phyloP scores from a whole-genome alignment of 129 eudicot species.

The Tagetes patula region DNA sequence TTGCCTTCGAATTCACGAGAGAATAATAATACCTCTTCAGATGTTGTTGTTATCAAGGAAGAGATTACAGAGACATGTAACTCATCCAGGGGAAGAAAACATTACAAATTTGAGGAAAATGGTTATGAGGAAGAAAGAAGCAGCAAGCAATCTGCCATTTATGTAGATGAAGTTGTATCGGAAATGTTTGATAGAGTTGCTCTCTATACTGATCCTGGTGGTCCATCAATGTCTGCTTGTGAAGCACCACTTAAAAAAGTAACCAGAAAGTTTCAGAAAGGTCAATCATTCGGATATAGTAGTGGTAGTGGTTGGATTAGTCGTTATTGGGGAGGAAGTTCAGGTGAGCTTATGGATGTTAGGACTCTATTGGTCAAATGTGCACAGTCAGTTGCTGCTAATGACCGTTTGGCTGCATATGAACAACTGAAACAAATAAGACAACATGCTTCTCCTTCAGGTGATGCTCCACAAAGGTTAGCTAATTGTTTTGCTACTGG shows the following conservation, averaged over 20 bases:
- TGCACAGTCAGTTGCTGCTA: conserved; percentile 56
- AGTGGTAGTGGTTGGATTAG: conserved; percentile 46
- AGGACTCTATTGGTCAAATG: conserved; percentile 55
- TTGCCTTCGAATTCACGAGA: conserved; percentile 51
- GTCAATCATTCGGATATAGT: conserved; percentile 25
- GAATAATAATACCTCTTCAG: conserved; percentile 23
- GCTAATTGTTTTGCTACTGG: conserved; percentile 59
- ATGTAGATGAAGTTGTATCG: conserved; percentile 33
- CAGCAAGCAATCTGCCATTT: conserved; percentile 52
- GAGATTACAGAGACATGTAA: conserved; percentile 10
- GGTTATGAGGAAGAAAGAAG: conserved; percentile 38
- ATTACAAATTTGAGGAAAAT: conserved; percentile 29
- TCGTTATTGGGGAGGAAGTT: conserved; percentile 32
- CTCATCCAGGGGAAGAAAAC: conserved; percentile 36
- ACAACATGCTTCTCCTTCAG: conserved; percentile 61
- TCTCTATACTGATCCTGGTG: conserved; percentile 36
- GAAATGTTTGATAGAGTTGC: conserved; percentile 42
- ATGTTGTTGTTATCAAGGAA: conserved; percentile 27
- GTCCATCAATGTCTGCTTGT: conserved; percentile 20
- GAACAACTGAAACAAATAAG: conserved; percentile 50
- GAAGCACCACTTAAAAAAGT: conserved; percentile 20
- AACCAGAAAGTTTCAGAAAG: conserved; percentile 31
- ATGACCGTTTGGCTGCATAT: conserved; percentile 36
- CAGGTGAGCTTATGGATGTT: conserved; percentile 50
- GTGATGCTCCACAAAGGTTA: conserved; percentile 59